phyloP scores from a whole-genome alignment of 768 basidiomycete species.

The Tubosaeta sp. region DNA sequence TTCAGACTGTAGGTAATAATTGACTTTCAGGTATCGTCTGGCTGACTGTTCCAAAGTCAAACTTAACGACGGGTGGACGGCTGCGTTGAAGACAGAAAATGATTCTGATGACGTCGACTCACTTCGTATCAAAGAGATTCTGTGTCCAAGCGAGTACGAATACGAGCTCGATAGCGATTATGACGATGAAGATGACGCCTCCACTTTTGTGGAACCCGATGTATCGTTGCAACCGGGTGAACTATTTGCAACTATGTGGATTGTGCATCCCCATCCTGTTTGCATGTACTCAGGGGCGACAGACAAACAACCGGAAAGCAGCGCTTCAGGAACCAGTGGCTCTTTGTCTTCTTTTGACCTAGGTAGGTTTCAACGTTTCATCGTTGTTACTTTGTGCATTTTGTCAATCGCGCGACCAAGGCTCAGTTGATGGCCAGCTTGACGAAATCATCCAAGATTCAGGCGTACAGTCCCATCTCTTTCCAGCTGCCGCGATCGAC shows the following conservation, averaged over 20 bases:
- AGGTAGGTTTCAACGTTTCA: conserved; percentile 4
- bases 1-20: conserved; percentile 6
- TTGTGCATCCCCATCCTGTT: neutral
- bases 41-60: conserved; percentile 10
- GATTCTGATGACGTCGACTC: neutral
- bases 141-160: conserved; percentile 10
- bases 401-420: conserved; percentile 6
- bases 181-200: conserved; percentile 15
- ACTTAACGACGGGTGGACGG: conserved; percentile 8
- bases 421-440: neutral
- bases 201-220: neutral
- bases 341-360: conserved; percentile 11
- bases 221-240: neutral
- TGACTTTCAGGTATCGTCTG: neutral
- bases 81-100: neutral
- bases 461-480: neutral
- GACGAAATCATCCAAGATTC: conserved; percentile 8
- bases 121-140: conserved; percentile 3
- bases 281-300: neutral
- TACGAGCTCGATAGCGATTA: conserved; percentile 25
- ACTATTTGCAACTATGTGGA: neutral
- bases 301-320: conserved; percentile 7
- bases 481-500: neutral
- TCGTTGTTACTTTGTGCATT: neutral
- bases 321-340: neutral